Base-by-base conservation (phyloP, 2,329 filamentous ascomycete species). In the Passalora sequoiae region DNA sequence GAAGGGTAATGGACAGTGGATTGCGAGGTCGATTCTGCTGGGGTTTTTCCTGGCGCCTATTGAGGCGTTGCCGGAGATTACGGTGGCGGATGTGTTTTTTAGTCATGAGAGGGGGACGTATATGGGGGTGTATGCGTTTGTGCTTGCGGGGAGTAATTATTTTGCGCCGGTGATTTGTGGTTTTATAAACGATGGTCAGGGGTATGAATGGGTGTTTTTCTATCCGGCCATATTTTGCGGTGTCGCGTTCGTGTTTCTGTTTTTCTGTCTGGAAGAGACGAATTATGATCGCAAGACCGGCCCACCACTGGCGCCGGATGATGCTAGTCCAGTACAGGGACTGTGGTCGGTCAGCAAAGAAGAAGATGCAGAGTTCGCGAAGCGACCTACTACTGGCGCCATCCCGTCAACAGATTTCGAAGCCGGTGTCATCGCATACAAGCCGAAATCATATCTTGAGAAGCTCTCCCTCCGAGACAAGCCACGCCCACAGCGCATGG, bases 261-360 rank as follows among this genome's bases (percentile, higher is more conserved):
- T 78, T 61, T 73, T 80, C 54, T 71, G 74, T 57, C 71, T 78
- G 66, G 77, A 80, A 57, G 77, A 80, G 57, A 78, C 77, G 4
- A 79, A 75, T 54, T 78, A 72, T 43, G 52, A 55, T 43, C 47
- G 52, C 19, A 47, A 30, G 24, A 46, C 42, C 9, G 29, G 10
- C 12, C 12, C 29, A n/a, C 33, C 42, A 6, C 38, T 40, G n/a
- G 17, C 49, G 10, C 25, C 44, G 3, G 33, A 40, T 10, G 29
- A 38, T 8, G 13, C 6, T 10, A 8, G 8, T 6, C 12, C 10
- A 4, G 27, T 8, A 4, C 22, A 16, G 22, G 8, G 7, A 32
- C 40, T 10, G 16, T 27, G 12, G n/a, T 15, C 29, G 8, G 8
- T n/a, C 29, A 32, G 16, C 10, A 10, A 4, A 10, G 19, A 22